phyloP scores from a whole-genome alignment of 257 asterid species.

The Phtheirospermum japonicum region DNA sequence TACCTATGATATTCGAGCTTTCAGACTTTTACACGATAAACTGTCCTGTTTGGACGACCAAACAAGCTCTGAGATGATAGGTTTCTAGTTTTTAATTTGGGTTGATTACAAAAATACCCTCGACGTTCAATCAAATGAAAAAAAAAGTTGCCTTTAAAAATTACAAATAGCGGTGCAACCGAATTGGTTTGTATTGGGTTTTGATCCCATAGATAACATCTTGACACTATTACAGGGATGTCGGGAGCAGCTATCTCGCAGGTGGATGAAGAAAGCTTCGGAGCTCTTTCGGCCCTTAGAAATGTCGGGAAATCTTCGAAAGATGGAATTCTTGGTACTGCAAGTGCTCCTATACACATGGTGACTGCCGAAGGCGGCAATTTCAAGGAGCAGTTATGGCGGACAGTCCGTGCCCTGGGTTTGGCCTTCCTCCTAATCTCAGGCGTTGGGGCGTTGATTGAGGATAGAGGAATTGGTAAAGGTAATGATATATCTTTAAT shows the following conservation, averaged over 20 bases:
- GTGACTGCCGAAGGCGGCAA: constrained; percentile 74
- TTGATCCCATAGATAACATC: constrained; percentile 12
- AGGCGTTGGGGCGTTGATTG: constrained; percentile 78
- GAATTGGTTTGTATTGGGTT: background rate
- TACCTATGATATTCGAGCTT: constrained; percentile 1
- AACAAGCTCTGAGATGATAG: background rate
- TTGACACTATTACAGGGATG: constrained; percentile 40
- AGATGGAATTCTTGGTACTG: constrained; percentile 74
- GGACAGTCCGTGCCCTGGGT: constrained; percentile 78
- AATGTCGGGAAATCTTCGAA: constrained; percentile 62
- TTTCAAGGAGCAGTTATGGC: constrained; percentile 85
- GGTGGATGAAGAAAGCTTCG: constrained; percentile 52
- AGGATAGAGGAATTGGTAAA: constrained; percentile 83
- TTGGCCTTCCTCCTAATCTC: constrained; percentile 71
- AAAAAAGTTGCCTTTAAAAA: background rate
- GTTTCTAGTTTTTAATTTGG: no score
- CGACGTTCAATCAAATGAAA: background rate
- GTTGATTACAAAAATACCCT: background rate
- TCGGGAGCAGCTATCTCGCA: constrained; percentile 44
- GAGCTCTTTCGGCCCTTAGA: constrained; percentile 66
- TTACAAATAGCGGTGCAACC: no score
- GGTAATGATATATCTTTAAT: constrained; percentile 39
- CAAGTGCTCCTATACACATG: constrained; percentile 86
- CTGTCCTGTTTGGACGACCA: background rate
- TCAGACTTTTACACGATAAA: constrained; percentile 1